Base-by-base conservation (phyloP, 768 basidiomycete species). In the Crucibulum laeve region DNA sequence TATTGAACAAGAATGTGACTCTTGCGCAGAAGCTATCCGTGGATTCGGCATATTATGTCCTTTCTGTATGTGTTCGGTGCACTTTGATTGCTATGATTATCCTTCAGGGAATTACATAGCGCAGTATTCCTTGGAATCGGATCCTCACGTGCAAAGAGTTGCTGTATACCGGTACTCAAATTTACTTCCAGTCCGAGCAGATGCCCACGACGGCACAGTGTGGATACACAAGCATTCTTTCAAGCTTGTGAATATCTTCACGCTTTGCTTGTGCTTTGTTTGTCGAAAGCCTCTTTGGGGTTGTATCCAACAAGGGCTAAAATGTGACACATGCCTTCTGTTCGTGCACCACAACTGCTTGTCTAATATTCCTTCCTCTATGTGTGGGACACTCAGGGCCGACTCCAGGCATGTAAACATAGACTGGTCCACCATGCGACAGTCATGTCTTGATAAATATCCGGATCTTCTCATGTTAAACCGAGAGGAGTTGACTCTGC, bases 231-330 rank as follows among this genome's bases (percentile, higher is more conserved):
- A 65, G 24, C 87, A 91, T 54, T 52, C 55, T 1, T 82, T 91
- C 57, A 60, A 63, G 30, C 53, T 63, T 6, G 74, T 80, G 46
- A 90, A 84, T 52, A 59, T 87, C 33, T 91, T 91, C 63, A 84
- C 80, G 19, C 60, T 91, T 5, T 76, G 77, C n/a, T 69, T 84
- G 6, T 93, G 90, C 56, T 71, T 76, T 47, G 55, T 72, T 3
- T 93, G 90, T 57, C 69, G 62, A 15, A 60, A 71, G 33, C 90
- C 90, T 1, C 68, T 91, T 8, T 91, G 89, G 88, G 90, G 88
- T 2, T 70, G 64, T 38, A 60, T 68, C 11, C 61, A 61, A 25
- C 89, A 91, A 58, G 85, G 78, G 2, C 53, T 84, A 17, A 76
- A 74, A 39, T 93, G 90, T 55, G 56, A 58, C 19, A 62, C 65